phyloP scores from a whole-genome alignment of 306 rosid genomes.

The Gillenia trifoliata region DNA sequence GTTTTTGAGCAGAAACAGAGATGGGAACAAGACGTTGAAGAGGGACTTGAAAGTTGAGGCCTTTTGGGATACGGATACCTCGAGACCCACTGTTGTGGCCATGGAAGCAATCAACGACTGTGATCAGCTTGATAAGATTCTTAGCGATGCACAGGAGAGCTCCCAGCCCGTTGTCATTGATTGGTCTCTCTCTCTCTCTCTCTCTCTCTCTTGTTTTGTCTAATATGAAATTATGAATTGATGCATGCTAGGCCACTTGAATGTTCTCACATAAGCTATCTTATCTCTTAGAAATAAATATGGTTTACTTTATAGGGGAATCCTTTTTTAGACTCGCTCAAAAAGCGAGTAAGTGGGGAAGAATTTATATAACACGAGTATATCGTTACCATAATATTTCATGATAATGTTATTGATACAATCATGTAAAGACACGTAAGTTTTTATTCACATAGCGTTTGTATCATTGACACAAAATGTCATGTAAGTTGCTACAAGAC shows the following conservation, averaged over 20 bases:
- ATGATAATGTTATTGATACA: too few relatives aligned
- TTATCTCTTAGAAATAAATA: background rate
- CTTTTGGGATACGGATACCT: conserved; percentile 49
- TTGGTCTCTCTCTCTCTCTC: conserved; percentile 39
- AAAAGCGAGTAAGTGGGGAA: too few relatives aligned
- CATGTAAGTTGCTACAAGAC: too few relatives aligned
- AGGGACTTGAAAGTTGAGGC: conserved; percentile 47
- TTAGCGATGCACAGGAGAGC: conserved; percentile 39
- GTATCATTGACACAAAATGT: too few relatives aligned
- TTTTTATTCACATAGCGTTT: too few relatives aligned
- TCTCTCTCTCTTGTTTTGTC: background rate
- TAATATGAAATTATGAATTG: background rate
- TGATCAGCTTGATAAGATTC: conserved; percentile 72
- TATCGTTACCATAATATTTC: too few relatives aligned
- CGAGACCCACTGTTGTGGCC: conserved; percentile 43
- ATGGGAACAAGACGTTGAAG: conserved; percentile 17
- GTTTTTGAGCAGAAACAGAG: conserved; percentile 35
- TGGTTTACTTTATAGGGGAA: background rate
- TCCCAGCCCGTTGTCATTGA: conserved; percentile 72
- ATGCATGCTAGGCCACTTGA: background rate
- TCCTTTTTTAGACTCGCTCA: too few relatives aligned
- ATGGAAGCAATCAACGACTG: conserved; percentile 58
- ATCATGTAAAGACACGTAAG: too few relatives aligned
- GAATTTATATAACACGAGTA: too few relatives aligned
- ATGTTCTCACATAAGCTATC: background rate